Conservation (phyloP, 129 eudicot genomes). For the Arctium lappa region DNA sequence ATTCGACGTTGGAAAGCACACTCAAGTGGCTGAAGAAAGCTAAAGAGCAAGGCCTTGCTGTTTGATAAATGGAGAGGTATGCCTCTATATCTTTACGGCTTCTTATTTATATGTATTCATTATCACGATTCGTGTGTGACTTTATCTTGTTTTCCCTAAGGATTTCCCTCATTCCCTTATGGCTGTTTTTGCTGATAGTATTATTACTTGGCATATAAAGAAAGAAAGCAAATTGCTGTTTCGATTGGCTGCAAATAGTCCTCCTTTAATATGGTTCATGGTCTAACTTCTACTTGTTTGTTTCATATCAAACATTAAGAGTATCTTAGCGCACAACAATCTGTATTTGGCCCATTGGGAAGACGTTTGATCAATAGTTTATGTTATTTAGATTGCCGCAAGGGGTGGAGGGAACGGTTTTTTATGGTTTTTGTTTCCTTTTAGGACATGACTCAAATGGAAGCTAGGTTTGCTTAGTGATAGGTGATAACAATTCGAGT, state of each 20-base stretch:
- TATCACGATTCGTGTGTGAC: slow-evolving; percentile 2
- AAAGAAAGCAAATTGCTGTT: slow-evolving; percentile 8
- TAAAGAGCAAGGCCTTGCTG: slow-evolving; percentile 77
- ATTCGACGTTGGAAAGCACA: slow-evolving; percentile 71
- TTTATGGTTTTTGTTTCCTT: background rate
- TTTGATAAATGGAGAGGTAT: slow-evolving; percentile 33
- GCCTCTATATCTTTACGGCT: slow-evolving; percentile 9
- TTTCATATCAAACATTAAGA: background rate
- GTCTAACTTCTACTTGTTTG: background rate
- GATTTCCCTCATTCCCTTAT: background rate
- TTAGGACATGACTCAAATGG: background rate
- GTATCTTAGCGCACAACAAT: background rate
- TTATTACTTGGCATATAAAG: background rate
- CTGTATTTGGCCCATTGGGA: background rate
- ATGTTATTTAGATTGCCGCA: background rate
- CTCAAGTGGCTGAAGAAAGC: slow-evolving; percentile 95
- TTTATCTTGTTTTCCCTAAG: background rate
- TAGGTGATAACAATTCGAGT: background rate
- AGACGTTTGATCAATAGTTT: background rate
- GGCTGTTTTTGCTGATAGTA: background rate
- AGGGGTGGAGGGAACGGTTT: background rate
- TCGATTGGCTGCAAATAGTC: background rate
- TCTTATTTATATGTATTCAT: slow-evolving; percentile 9
- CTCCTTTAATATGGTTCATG: background rate
- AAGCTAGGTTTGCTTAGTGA: background rate